Evolutionary conservation across 2,329 filamentous ascomycete species (phyloP), one percentile per base, ranked within the genome.

Genomic region (Westerdykella aurantiaca): DNA sequence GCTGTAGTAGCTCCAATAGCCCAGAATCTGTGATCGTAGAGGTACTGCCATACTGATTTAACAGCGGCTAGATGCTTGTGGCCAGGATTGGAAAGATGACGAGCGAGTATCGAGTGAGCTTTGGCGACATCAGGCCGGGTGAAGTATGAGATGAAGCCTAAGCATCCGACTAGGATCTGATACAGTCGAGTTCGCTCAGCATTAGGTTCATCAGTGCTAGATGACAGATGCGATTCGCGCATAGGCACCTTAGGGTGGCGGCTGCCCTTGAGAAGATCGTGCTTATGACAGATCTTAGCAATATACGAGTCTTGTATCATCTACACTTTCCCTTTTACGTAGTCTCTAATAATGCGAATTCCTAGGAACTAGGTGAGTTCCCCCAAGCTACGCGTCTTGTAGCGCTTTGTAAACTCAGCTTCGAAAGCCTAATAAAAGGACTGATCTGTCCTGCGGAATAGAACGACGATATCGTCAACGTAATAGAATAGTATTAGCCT

Each of bases 251-350:
- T 38, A 42, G 25, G 39, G 21, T 14, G 39, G 39, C 38, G 37
- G 12, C 16, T 18, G 16, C 31, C 17, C 31, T 35, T 40, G 31
- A 35, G 5, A 41, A 46, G 16, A 17, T 46, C 31, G 34, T 49
- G 57, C 14, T 42, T 48, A 10, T 33, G 34, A 6, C 37, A 38
- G 10, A 57, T 31, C 35, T 53, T 53, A n/a, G 53, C 37, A 44
- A 55, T 47, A 39, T 50, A 55, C 9, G 41, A 40, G 25, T 50
- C 42, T 39, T 54, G 42, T 7, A 35, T 39, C 14, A 56, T 44
- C 39, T 25, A 49, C 14, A 50, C 34, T 23, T 34, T 45, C 23
- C 39, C 21, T 11, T 39, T 14, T 2, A 10, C 2, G 13, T 34
- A 13, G 31, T 54, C 41, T 31, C 44, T 22, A 14, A 49, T 39